Percentiles rank a stretch among this genome's conserved stretches.
These are phyloP conservation scores for Xerocomus amazonicus DNA, from an alignment of 1,284 basidiomycete genomes.

Conservation along the genomic window DNA sequence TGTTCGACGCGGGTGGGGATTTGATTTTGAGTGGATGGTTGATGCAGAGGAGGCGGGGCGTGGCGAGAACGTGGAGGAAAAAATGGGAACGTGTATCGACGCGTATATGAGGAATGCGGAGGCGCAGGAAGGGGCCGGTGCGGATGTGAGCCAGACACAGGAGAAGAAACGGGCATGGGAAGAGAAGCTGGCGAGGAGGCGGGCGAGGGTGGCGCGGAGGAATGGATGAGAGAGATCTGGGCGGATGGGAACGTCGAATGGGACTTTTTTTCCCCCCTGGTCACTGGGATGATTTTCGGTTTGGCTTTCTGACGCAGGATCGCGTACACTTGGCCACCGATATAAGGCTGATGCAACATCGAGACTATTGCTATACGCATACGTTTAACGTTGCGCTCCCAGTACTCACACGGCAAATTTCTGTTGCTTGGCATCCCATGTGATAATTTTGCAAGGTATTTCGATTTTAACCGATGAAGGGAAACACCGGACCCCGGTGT, in stretches of 20 bases:
- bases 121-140: constrained; percentile 50
- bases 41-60: constrained; percentile 1
- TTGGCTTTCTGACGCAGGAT: too few species aligned
- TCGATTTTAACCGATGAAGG: too few species aligned
- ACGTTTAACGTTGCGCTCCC: too few species aligned
- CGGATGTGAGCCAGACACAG: constrained; percentile 65
- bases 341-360: too few species aligned
- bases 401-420: too few species aligned
- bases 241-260: constrained; percentile 14
- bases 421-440: too few species aligned
- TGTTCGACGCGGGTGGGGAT: constrained; percentile 66
- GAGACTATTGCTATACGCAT: too few species aligned
- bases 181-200: constrained; percentile 46
- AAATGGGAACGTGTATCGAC: constrained; percentile 71
- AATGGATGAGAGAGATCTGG: constrained; percentile 10
- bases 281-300: constrained; percentile 1
- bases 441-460: too few species aligned
- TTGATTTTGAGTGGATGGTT: constrained; percentile 81
- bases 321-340: too few species aligned
- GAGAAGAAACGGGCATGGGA: constrained; percentile 57
- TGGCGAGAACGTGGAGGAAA: constrained; percentile 43
- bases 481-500: too few species aligned
- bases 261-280: constrained; percentile 5
- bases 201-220: constrained; percentile 27
- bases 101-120: constrained; percentile 43